These are phyloP conservation scores for Ogataea glucozyma DNA, from an alignment of 805 yeast genomes.

Conservation along the genomic window DNA sequence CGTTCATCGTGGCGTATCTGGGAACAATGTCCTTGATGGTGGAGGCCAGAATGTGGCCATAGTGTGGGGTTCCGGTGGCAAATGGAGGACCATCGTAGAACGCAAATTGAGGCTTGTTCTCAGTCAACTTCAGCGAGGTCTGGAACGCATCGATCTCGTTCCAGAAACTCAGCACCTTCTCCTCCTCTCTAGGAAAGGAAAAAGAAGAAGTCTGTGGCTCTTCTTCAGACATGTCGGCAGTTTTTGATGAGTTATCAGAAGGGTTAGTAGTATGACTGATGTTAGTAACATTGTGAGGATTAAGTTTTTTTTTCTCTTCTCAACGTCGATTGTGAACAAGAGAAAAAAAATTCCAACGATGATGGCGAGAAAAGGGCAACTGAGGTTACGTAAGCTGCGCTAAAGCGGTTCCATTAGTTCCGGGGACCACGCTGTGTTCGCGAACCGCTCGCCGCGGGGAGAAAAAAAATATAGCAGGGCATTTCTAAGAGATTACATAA, in stretches of 20 bases:
- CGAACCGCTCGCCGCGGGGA: too few relatives aligned
- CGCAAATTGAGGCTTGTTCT: conserved; percentile 84
- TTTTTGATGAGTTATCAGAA: too few relatives aligned
- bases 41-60: conserved; percentile 95
- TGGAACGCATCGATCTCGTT: conserved; percentile 93
- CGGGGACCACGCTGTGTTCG: too few relatives aligned
- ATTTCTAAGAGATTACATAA: too few relatives aligned
- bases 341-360: neutral
- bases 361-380: too few relatives aligned
- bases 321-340: too few relatives aligned
- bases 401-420: too few relatives aligned
- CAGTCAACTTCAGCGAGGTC: conserved; percentile 74
- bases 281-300: too few relatives aligned
- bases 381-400: too few relatives aligned
- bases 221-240: conserved; percentile 31
- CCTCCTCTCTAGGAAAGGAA: conserved; percentile 89
- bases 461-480: too few relatives aligned
- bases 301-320: too few relatives aligned
- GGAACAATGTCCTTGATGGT: conserved; percentile 98
- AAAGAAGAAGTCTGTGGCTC: conserved; percentile 37
- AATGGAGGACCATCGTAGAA: conserved; percentile 99
- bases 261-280: too few relatives aligned
- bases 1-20: conserved; percentile 97
- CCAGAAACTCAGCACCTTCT: conserved; percentile 78
- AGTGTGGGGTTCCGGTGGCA: conserved; percentile 99